Evolutionary conservation across 352 stramenopile genomes (phyloP), one percentile per base, ranked within the genome.

Genomic region (Peronospora tabacina): DNA sequence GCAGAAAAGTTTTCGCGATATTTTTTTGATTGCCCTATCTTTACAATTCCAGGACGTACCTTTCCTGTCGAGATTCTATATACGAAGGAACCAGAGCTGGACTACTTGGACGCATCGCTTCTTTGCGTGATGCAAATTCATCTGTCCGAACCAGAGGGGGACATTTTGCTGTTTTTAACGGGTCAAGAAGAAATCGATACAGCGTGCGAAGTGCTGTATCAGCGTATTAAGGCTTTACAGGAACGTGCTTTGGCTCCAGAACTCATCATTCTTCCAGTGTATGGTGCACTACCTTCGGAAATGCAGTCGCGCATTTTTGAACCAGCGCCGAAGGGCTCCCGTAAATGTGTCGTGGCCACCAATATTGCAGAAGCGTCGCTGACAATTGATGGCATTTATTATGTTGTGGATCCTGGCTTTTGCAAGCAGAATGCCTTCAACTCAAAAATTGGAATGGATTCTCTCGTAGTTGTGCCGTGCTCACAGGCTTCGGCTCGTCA

Each of bases 111-210:
- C 64, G 95, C 95, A 15, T 83, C 94, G 5, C 72, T 99, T 15
- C 88, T 98, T 17, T 99, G 95, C 26, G 96, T 99, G 0, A 98
- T 99, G 95, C 93, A 99, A 66, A 99, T 99, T 61, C 97, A 99
- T 69, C 56, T 98, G 11, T 96, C 86, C 2, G 95, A 99, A 68
- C 94, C 94, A 0, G 89, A 96, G 45, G 97, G 97, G 34, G 97
- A 99, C 67, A 98, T 99, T 51, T 75, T 99, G 16, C 68, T 99
- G 1, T 99, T 99, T 67, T 73, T 99, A 8, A 99, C 97, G 1
- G 96, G 96, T 41, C 96, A 99, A 72, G 96, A 99, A 76, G 96
- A 99, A 66, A 99, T 99, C 49, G 96, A 99, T 70, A 98, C 95
- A 9, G 96, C 91, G 8, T 98, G 93, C 46, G 95, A 99, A 76